Evolutionary conservation across 257 asterid genomes (phyloP), one percentile per base, ranked within the genome.

Genomic region (Ilex aquifolium): DNA sequence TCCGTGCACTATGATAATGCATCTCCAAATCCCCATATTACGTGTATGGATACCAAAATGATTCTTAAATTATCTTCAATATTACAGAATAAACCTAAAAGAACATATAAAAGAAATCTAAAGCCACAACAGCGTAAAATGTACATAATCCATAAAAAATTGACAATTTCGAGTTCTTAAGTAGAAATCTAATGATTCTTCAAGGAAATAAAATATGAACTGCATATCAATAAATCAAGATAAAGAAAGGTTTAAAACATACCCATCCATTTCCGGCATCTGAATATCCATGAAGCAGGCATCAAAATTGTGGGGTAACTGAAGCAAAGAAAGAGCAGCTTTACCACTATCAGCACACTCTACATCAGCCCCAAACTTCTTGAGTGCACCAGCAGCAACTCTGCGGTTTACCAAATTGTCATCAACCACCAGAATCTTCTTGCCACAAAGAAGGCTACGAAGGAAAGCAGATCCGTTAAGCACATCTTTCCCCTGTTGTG

Each of bases 251-350:
- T 40, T 48, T 27, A 2, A 21, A 15, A 70, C 84, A 13, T 78
- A 91, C 98, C 98, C 98, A 51, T 91, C 98, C 98, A 91, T 91
- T 83, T 88, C 98, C 1, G 98, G 98, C 98, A 91, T 91, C 80
- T 91, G 98, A 76, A 91, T 86, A 73, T 91, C 98, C 98, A 91
- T 91, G 72, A 91, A 91, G 78, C 98, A 91, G 9, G 96, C 98
- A 50, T 88, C 90, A 46, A 86, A 91, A 60, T 66, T 75, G 32
- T 91, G 96, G 0, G 98, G 98, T 48, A 86, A 57, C 77, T 83
- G 83, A 54, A 91, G 95, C 79, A 80, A 83, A 42, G 74, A 58
- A 15, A 91, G 88, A 50, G 96, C 98, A 68, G 81, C 92, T 50
- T 78, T 83, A 16, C 96, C 98, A 62, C 96, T 91, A 71, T 79